Base-by-base conservation (phyloP, 1,139 yeast species). In the Meyerozyma sp. region DNA sequence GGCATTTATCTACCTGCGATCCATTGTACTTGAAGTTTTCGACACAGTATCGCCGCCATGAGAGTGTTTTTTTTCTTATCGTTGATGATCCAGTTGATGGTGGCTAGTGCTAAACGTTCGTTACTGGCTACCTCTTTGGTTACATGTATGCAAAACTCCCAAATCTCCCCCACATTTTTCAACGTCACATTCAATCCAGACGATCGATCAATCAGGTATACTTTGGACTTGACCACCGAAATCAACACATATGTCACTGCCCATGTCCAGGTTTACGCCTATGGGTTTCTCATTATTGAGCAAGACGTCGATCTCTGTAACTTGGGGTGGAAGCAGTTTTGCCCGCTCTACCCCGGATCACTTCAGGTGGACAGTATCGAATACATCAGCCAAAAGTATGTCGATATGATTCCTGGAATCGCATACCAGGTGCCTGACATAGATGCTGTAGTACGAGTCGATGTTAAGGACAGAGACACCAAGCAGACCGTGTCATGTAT, bases 371-470 rank as follows among this genome's bases (percentile, higher is more conserved):
- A 84, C 48, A 79, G 89, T 36, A 66, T 82, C 46, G 75, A 81
- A 59, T 80, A 81, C 53, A 72, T 85, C 42, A 62, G 74, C 35
- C 50, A 63, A 14, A 52, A 56, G 6, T 77, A 77, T 51, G 76
- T 71, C 16, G 57, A 68, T 14, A 62, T 65, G 59, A 77, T 85
- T 47, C 94, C 93, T 0, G 84, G 81, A 5, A 83, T 84, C 47
- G 87, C 93, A 3, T 85, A 77, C 58, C 69, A 67, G 14, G 91
- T 85, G 43, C 94, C 94, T 0, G 90, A 85, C 63, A 79, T 85
- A 46, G 94, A 85, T 59, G 91, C 91, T 1, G 77, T 79, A 46
- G 88, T 75, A 7, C 79, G 79, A 59, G 73, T 84, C 14, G 54
- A 56, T 37, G 70, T 82, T 34, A 57, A 64, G 34, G 68, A 71